phyloP scores from a whole-genome alignment of 2,329 filamentous ascomycete genomes.

The Paecilomyces fulvus region DNA sequence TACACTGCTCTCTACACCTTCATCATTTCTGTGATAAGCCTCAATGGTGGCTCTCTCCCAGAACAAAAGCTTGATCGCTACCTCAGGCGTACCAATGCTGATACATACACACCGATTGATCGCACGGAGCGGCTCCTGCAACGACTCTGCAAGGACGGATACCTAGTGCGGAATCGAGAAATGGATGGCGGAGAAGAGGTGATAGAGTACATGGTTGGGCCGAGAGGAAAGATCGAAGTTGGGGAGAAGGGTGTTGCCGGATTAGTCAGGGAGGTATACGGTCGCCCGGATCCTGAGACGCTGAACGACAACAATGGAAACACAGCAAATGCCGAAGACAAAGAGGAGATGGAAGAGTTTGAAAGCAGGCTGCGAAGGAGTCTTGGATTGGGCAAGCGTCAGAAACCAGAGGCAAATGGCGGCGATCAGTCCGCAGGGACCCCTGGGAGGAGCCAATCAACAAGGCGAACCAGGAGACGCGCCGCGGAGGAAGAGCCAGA shows the following conservation, averaged over 20 bases:
- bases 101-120: constrained; percentile 64
- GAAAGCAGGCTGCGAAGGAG: constrained; percentile 54
- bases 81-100: constrained; percentile 65
- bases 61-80: constrained; percentile 73
- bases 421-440: neutral
- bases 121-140: constrained; percentile 68
- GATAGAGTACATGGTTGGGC: constrained; percentile 75
- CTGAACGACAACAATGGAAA: constrained; percentile 10
- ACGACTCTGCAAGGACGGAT: constrained; percentile 71
- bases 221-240: constrained; percentile 77
- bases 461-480: neutral
- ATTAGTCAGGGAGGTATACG: constrained; percentile 54
- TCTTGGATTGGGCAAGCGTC: constrained; percentile 42
- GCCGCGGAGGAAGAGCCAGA: neutral
- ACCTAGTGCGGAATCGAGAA: constrained; percentile 68
- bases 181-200: constrained; percentile 61
- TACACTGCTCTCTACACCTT: constrained; percentile 77
- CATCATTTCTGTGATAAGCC: constrained; percentile 65
- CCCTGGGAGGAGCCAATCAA: neutral
- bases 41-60: constrained; percentile 63
- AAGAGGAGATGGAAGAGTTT: constrained; percentile 45
- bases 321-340: constrained; percentile 6
- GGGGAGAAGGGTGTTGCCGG: constrained; percentile 66
- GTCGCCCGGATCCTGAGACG: constrained; percentile 11
- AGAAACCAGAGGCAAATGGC: neutral